Conservation (phyloP, 2,329 filamentous ascomycete species). For the Phyllosticta citriasiana region DNA sequence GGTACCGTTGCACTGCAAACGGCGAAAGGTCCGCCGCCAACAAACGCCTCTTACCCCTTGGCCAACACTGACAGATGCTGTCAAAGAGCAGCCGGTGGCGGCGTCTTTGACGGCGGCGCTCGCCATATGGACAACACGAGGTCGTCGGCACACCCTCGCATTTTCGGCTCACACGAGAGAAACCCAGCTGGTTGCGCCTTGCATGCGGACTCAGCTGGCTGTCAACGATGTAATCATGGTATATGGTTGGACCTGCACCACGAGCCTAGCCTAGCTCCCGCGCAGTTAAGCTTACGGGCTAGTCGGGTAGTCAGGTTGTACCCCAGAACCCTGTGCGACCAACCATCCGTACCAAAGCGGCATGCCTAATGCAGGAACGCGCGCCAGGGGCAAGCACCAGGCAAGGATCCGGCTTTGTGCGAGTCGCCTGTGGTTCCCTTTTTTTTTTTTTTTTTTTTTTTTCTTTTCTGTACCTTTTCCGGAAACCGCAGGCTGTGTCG, state of each 20-base stretch:
- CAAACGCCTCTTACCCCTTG: not conserved
- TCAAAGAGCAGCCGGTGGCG: not conserved
- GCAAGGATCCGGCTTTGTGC: not conserved
- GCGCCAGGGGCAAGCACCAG: not conserved
- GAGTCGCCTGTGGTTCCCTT: not conserved
- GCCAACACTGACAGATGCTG: not conserved
- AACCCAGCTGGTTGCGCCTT: not conserved
- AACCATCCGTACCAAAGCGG: not conserved
- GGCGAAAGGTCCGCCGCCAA: not conserved
- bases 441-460: not conserved
- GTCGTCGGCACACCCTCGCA: not conserved
- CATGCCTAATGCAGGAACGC: not conserved
- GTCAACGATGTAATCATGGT: not conserved
- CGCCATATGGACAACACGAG: not conserved
- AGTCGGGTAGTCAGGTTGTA: not conserved
- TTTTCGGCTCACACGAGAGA: not conserved
- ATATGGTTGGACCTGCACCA: not conserved
- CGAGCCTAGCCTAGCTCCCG: not conserved
- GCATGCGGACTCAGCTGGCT: not conserved
- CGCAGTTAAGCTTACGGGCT: not conserved
- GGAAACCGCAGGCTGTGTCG: not conserved
- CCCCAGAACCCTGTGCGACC: not conserved
- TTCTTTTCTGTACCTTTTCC: no score
- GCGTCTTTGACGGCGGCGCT: not conserved
- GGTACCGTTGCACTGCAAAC: not conserved